Conservation (phyloP, 345 rosid species). For the Heritiera littoralis region DNA sequence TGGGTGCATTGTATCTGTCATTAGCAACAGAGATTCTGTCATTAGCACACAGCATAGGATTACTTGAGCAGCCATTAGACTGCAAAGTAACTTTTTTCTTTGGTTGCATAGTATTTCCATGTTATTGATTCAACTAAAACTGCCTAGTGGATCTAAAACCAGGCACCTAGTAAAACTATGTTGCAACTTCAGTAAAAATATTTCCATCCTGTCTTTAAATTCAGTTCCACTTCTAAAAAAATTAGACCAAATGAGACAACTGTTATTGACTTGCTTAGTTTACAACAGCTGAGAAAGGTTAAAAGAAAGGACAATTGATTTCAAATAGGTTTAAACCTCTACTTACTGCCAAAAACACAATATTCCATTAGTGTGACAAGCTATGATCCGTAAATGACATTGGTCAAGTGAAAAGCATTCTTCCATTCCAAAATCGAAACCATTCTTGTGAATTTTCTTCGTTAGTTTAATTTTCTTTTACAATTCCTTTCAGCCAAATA, state of each 20-base stretch:
- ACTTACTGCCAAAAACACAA: not conserved
- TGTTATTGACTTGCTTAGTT: not conserved
- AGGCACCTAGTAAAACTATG: not conserved
- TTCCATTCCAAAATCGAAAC: not conserved
- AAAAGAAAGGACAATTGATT: not conserved
- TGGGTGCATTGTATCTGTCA: slow-evolving; percentile 42
- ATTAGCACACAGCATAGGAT: not conserved
- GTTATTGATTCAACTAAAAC: too few species aligned
- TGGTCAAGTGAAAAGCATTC: not conserved
- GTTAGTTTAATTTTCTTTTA: not conserved
- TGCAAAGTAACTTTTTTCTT: not conserved
- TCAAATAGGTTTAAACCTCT: not conserved
- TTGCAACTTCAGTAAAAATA: not conserved
- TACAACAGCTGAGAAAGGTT: not conserved
- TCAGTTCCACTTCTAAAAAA: not conserved
- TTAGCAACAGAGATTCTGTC: slow-evolving; percentile 12
- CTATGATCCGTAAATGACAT: not conserved
- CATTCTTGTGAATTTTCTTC: not conserved
- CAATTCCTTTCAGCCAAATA: not conserved
- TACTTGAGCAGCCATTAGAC: slow-evolving; percentile 5
- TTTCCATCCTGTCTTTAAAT: not conserved
- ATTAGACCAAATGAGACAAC: not conserved
- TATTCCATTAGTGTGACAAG: not conserved
- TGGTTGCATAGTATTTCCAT: not conserved
- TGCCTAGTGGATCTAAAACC: not conserved